Base-by-base conservation (phyloP, 2,329 filamentous ascomycete species). In the Ceratocystis destructans region DNA sequence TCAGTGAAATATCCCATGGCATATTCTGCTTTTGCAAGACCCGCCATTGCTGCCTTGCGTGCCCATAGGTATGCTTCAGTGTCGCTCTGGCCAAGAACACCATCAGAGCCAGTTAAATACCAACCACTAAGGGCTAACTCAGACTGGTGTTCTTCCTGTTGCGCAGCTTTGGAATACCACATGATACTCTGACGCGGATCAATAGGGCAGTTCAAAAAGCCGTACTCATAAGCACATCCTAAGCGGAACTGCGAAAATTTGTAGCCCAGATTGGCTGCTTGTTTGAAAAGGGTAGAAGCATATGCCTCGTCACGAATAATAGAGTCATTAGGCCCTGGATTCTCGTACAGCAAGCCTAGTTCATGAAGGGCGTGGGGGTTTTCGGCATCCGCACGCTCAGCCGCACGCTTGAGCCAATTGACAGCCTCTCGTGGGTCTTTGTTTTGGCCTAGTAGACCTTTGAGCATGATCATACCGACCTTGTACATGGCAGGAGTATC, bases 401-500 rank as follows among this genome's bases (percentile, higher is more conserved):
- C 92, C 1, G 94, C 94, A 57, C 92, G 85, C 78, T 96, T 96
- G 64, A 99, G 81, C 92, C 94, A 97, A 25, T 85, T 86, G 28
- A 96, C 83, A 20, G 91, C 92, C 76, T 97, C 94, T 55, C 88
- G 83, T 2, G 90, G 83, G 72, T 95, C 96, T 72, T 81, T 85
- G 28, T 81, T 83, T 73, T 97, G 92, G 3, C 92, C 92, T n/a
- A 99, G 82, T 33, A 97, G 80, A 10, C 93, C 94, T 75, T 97
- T 97, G 65, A 97, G 83, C 69, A 90, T 79, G 70, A 99, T 96
- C 87, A 96, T 96, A 67, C 94, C 94, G 76, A 97, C 86, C 76
- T 99, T 99, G 79, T 96, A 99, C 90, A 97, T 96, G 37, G 92
- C 94, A 0, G 93, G 89, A 1, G 88, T 87, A 72, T 99, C 93